Conservation (phyloP, 345 rosid genomes). For the Eucalyptus decipiens region DNA sequence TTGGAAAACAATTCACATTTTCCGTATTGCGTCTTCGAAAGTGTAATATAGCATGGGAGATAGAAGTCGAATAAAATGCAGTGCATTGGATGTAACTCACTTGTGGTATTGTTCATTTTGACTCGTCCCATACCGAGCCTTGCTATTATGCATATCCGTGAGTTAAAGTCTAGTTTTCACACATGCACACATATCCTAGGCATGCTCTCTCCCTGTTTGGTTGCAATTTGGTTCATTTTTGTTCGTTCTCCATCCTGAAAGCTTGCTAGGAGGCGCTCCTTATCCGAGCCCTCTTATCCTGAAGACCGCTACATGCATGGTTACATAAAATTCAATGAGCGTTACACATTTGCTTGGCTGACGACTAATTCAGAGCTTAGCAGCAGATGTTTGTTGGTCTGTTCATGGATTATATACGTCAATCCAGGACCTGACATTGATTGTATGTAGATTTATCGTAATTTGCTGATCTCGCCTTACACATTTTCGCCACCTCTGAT, state of each 20-base stretch:
- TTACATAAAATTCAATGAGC: background rate
- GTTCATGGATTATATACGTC: background rate
- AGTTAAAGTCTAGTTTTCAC: background rate
- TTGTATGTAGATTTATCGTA: background rate
- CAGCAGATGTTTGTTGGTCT: background rate
- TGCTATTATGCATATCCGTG: background rate
- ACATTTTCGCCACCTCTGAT: background rate
- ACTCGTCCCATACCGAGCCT: background rate
- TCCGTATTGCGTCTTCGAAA: background rate
- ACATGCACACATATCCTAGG: background rate
- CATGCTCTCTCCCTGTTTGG: background rate
- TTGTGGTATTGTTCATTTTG: background rate
- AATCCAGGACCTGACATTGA: background rate
- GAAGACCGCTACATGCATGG: background rate
- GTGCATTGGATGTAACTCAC: background rate
- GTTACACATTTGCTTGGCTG: background rate
- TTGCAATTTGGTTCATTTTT: background rate
- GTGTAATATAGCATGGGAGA: background rate
- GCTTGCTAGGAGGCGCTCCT: background rate
- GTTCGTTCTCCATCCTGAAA: background rate
- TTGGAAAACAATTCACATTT: background rate
- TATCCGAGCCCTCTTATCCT: background rate
- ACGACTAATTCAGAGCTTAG: background rate
- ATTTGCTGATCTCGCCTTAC: background rate
- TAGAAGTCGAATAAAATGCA: background rate